Percentiles rank a stretch among this genome's conserved stretches.
phyloP scores from a whole-genome alignment of 1,139 yeast genomes.

The Chernovozyma aurita region DNA sequence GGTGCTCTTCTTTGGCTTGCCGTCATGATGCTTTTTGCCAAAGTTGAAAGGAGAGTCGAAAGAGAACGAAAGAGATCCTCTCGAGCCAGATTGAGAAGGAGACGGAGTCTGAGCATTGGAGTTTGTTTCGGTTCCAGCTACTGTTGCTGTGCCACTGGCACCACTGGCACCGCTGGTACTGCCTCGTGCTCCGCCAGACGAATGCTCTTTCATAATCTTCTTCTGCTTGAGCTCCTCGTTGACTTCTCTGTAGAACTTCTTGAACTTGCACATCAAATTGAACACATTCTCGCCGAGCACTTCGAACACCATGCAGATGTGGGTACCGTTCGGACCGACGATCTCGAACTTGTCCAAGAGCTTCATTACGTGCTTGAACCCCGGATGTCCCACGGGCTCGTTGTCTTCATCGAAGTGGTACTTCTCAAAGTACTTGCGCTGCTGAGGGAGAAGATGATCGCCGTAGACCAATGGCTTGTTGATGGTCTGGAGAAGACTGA shows the following conservation, averaged over 20 bases:
- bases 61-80: not conserved
- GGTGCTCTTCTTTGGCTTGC: constrained; percentile 6
- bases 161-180: too few relatives aligned
- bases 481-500: constrained; percentile 24
- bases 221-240: constrained; percentile 4
- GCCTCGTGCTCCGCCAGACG: too few relatives aligned
- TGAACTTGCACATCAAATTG: constrained; percentile 35
- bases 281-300: constrained; percentile 39
- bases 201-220: too few relatives aligned
- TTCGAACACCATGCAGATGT: constrained; percentile 43
- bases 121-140: too few relatives aligned
- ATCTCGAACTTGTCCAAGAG: constrained; percentile 38
- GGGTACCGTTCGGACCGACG: constrained; percentile 39
- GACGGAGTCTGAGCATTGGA: too few relatives aligned
- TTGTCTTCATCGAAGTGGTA: constrained; percentile 4
- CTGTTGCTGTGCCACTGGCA: too few relatives aligned
- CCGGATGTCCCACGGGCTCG: constrained; percentile 23
- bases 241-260: constrained; percentile 9
- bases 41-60: not conserved
- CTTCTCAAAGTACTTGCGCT: constrained; percentile 12
- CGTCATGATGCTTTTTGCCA: not conserved
- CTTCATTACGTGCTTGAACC: constrained; percentile 37
- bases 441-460: constrained; percentile 24
- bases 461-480: constrained; percentile 14
- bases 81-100: too few relatives aligned